Evolutionary conservation across 345 rosid genomes (phyloP), one percentile per base, ranked within the genome.

Genomic region (Eucalyptus rudis): DNA sequence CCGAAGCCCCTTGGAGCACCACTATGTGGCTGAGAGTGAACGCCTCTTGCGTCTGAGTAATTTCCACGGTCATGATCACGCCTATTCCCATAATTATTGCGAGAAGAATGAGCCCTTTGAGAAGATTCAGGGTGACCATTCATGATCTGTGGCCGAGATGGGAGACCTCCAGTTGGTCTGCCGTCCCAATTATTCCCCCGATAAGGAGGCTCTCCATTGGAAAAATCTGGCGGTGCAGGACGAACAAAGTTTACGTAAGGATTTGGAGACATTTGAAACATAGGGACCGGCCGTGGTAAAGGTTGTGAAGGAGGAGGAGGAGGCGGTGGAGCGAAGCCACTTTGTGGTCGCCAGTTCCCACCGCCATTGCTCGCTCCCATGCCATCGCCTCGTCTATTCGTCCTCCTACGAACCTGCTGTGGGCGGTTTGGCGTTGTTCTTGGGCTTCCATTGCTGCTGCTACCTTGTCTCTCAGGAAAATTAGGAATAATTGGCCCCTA

Each of bases 1-100:
- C 90, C 88, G 89, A 90, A 93, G 86, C 91, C 94, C 90, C 97
- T 94, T 6, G 91, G 94, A 49, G 90, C 81, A 86, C 86, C 92
- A 92, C 96, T 92, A 49, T 90, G 95, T 33, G 89, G 89, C 66
- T 92, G 96, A 90, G 89, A 68, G 66, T 90, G 92, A 86, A 49
- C 93, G 68, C 93, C 97, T 90, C 96, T 92, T 11, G 90, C 36
- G 89, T 91, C 93, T 31, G 89, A 90, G 90, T 90, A 90, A 90
- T 90, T 93, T 66, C 95, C 94, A 66, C 91, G 93, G 16, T 93
- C 95, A 76, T 93, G 95, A 90, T 94, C 95, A 47, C 93, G 95
- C 89, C 94, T 90, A n/a, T 89, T 91, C 43, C 94, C 92, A 56
- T 84, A 90, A 92, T 89, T 92, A 68, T 91, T 90, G n/a, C 94